These are phyloP conservation scores for Poronia punctata DNA, from an alignment of 495 filamentous ascomycete genomes.

Conservation along the genomic window DNA sequence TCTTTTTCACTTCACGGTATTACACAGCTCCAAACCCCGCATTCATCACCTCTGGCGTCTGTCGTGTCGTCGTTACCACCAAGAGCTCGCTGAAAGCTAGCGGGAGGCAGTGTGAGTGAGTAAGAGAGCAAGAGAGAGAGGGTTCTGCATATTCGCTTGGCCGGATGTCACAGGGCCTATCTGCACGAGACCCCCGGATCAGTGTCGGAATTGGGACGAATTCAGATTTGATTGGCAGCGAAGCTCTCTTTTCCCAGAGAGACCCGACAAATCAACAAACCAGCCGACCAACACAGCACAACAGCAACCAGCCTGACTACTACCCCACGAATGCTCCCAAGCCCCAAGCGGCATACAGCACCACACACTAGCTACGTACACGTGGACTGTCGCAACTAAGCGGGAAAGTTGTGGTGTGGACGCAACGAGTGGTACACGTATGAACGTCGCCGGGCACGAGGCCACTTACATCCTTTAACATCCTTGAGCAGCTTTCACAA, in stretches of 20 bases:
- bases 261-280: conserved; percentile 14
- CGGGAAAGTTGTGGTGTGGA: conserved; percentile 13
- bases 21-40: conserved; percentile 4
- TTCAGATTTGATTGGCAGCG: conserved; percentile 22
- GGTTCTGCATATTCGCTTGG: conserved; percentile 8
- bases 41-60: conserved; percentile 1
- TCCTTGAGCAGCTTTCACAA: too few species aligned
- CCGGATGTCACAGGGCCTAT: conserved; percentile 15
- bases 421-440: conserved; percentile 28
- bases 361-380: conserved; percentile 15
- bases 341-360: conserved; percentile 10
- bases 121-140: too few species aligned
- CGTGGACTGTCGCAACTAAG: conserved; percentile 27
- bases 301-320: conserved; percentile 22
- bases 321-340: conserved; percentile 27
- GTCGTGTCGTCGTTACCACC: conserved; percentile 6
- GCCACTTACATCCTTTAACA: conserved; percentile 7
- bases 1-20: conserved; percentile 2
- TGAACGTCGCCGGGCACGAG: conserved; percentile 18
- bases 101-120: too few species aligned
- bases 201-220: conserved; percentile 21
- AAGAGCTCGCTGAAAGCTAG: too few species aligned
- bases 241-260: conserved; percentile 10
- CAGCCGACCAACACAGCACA: conserved; percentile 19
- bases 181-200: conserved; percentile 17